Conservation (phyloP, 805 yeast species). For the Wickerhamomyces bisporus region DNA sequence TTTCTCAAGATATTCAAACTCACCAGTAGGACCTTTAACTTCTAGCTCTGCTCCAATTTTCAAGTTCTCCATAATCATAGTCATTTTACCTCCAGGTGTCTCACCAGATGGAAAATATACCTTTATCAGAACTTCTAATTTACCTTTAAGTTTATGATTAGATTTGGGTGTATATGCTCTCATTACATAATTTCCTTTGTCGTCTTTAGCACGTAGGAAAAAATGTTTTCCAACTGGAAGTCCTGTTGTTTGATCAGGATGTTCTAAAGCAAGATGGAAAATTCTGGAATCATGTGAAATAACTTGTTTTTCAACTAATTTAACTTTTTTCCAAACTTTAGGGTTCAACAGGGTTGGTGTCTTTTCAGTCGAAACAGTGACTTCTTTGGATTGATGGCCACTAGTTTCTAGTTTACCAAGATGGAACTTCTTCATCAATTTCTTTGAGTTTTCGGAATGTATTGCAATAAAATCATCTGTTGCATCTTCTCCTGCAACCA, state of each 20-base stretch:
- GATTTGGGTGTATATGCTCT: slow-evolving; percentile 33
- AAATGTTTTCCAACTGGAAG: slow-evolving; percentile 30
- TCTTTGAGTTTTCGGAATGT: slow-evolving; percentile 28
- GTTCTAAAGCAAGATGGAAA: slow-evolving; percentile 26
- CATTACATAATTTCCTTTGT: slow-evolving; percentile 23
- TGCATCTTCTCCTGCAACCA: slow-evolving; percentile 26
- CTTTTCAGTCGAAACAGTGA: neutral
- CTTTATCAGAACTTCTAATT: slow-evolving; percentile 27
- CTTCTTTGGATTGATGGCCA: neutral
- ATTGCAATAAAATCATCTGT: slow-evolving; percentile 31
- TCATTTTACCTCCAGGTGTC: slow-evolving; percentile 30
- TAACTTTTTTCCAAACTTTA: slow-evolving; percentile 25
- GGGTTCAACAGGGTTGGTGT: slow-evolving; percentile 24
- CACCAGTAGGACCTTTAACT: slow-evolving; percentile 74
- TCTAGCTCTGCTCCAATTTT: slow-evolving; percentile 50
- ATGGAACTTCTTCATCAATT: slow-evolving; percentile 23
- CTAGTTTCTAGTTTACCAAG: slow-evolving; percentile 17
- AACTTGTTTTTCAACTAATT: slow-evolving; percentile 17
- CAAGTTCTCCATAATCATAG: slow-evolving; percentile 23
- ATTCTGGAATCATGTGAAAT: slow-evolving; percentile 27
- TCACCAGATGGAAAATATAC: slow-evolving; percentile 27
- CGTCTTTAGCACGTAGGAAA: slow-evolving; percentile 24
- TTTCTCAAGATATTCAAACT: slow-evolving; percentile 42
- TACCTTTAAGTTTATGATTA: slow-evolving; percentile 23
- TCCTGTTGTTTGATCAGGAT: slow-evolving; percentile 27